Evolutionary conservation across 257 asterid species (phyloP).

Genomic region (Solanum tacnaense): DNA sequence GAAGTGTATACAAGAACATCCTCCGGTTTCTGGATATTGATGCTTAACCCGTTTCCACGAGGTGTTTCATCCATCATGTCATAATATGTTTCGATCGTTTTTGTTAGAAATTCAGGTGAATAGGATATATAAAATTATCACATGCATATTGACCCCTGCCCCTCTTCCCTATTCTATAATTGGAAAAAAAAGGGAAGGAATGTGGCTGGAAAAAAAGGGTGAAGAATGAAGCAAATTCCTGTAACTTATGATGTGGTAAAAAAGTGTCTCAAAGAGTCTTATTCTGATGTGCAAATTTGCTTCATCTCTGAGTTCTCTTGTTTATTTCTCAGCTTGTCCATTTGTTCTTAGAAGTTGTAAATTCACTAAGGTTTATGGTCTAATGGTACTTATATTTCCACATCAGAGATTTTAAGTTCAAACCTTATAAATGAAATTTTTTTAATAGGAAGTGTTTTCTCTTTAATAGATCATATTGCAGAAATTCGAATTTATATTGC

Average conservation of each 20-base stretch:
- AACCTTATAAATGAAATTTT: background rate
- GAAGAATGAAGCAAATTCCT: background rate
- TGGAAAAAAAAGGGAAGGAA: background rate
- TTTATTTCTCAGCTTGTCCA: background rate
- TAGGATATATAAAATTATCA: background rate
- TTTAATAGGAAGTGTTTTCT: background rate
- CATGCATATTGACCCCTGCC: background rate
- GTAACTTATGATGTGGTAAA: background rate
- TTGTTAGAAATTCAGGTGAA: background rate
- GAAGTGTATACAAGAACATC: conserved; percentile 1
- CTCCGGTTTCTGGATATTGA: background rate
- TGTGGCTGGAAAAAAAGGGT: background rate
- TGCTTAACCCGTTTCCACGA: background rate
- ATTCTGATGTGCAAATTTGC: background rate
- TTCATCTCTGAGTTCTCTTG: background rate
- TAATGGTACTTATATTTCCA: background rate
- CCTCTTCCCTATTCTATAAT: background rate
- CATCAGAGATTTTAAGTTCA: background rate
- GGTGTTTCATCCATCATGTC: background rate
- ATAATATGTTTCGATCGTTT: background rate
- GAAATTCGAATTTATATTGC: background rate
- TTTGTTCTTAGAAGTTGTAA: background rate
- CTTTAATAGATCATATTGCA: background rate
- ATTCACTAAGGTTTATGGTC: background rate
- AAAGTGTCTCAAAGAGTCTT: background rate